Conservation (phyloP, 1,284 basidiomycete species). For the Ustilago bromivora region DNA sequence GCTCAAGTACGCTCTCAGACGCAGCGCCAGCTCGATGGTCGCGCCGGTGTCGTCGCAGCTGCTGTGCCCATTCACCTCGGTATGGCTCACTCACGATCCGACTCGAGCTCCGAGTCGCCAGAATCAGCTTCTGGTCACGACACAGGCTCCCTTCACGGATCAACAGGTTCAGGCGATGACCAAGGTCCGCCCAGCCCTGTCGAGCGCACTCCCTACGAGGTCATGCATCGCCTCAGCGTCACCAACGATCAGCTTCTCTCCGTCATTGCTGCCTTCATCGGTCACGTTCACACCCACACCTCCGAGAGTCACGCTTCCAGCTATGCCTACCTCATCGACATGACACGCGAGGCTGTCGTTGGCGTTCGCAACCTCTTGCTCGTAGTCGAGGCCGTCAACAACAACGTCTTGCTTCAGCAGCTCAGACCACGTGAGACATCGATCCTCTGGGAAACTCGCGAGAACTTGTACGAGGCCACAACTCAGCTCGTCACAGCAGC, state of each 20-base stretch:
- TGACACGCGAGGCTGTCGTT: slow-evolving; percentile 91
- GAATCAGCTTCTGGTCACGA: slow-evolving; percentile 49
- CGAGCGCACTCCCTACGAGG: slow-evolving; percentile 77
- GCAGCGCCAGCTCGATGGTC: slow-evolving; percentile 41
- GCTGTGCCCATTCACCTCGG: slow-evolving; percentile 25
- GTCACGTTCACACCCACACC: slow-evolving; percentile 92
- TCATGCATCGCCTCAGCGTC: slow-evolving; percentile 68
- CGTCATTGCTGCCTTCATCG: slow-evolving; percentile 95
- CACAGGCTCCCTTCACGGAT: slow-evolving; percentile 75
- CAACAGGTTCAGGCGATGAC: slow-evolving; percentile 74
- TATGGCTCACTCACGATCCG: slow-evolving; percentile 41
- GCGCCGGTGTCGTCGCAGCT: slow-evolving; percentile 26
- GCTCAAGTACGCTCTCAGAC: slow-evolving; percentile 41
- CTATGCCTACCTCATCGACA: slow-evolving; percentile 91
- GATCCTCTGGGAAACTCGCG: slow-evolving; percentile 75
- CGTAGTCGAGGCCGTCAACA: slow-evolving; percentile 81
- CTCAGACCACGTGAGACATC: slow-evolving; percentile 50
- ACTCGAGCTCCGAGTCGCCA: slow-evolving; percentile 52
- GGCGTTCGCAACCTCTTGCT: slow-evolving; percentile 89
- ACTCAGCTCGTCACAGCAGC: slow-evolving; percentile 89
- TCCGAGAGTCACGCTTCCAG: slow-evolving; percentile 84
- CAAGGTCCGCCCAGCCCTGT: slow-evolving; percentile 75
- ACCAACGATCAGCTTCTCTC: slow-evolving; percentile 83
- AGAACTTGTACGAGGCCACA: slow-evolving; percentile 85
- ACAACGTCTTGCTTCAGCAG: slow-evolving; percentile 47